A percentile compares a stretch with the other conserved stretches of the same genome.
Evolutionary conservation across 2,329 filamentous ascomycete genomes (phyloP).

Genomic region (Monilinia fructigena): DNA sequence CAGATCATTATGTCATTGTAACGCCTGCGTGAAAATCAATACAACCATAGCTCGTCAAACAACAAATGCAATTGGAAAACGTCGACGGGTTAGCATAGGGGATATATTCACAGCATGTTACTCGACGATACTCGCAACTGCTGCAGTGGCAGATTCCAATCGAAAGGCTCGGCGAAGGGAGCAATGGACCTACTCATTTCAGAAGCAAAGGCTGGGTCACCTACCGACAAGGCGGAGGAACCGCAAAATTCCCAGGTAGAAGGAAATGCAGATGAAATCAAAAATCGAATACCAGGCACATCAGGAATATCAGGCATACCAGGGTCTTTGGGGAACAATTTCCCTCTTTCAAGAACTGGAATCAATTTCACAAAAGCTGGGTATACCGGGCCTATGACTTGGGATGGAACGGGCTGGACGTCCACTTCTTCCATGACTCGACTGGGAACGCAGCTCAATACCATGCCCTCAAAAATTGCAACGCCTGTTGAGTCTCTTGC

Average conservation of each 20-base stretch:
- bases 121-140: constrained; percentile 64
- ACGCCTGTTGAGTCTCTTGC: neutral
- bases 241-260: neutral
- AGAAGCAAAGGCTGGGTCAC: constrained; percentile 44
- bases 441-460: constrained; percentile 2
- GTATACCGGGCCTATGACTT: constrained; percentile 11
- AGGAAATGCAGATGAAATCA: neutral
- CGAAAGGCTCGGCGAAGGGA: constrained; percentile 56
- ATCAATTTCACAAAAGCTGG: constrained; percentile 5
- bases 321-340: neutral
- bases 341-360: constrained; percentile 5
- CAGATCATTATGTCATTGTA: constrained; percentile 61
- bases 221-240: constrained; percentile 23
- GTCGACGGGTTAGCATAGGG: constrained; percentile 50
- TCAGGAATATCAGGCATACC: neutral
- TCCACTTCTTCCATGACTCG: constrained; percentile 3
- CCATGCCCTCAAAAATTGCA: neutral
- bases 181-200: constrained; percentile 62
- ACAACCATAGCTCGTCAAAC: constrained; percentile 48
- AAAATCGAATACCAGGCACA: neutral
- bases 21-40: constrained; percentile 55
- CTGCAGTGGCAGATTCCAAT: constrained; percentile 60
- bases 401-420: constrained; percentile 14
- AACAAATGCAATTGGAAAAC: constrained; percentile 49
- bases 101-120: constrained; percentile 66